phyloP scores from a whole-genome alignment of 768 basidiomycete genomes.

The Lactarius pseudohatsudake region DNA sequence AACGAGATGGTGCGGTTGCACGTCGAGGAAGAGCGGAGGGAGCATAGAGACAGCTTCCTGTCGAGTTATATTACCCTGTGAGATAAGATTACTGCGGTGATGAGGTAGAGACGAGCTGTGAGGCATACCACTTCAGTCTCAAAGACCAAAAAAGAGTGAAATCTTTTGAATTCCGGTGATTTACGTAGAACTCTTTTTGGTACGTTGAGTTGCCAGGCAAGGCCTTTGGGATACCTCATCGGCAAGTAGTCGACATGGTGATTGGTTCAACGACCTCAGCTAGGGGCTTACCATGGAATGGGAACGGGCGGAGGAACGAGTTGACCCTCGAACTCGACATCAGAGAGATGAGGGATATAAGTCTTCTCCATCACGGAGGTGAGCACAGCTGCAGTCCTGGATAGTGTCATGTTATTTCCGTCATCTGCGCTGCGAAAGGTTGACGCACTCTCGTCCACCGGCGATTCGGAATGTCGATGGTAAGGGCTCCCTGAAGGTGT shows the following conservation, averaged over 20 bases:
- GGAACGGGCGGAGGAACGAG: slow-evolving; percentile 75
- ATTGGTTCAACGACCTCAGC: neutral
- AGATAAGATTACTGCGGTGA: neutral
- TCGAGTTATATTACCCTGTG: slow-evolving; percentile 88
- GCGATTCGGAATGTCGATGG: slow-evolving; percentile 95
- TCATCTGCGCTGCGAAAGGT: slow-evolving; percentile 28
- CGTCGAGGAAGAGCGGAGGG: slow-evolving; percentile 92
- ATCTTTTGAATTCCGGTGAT: slow-evolving; percentile 86
- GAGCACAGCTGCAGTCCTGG: slow-evolving; percentile 66
- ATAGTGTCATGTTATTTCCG: slow-evolving; percentile 4
- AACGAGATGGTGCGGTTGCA: slow-evolving; percentile 91
- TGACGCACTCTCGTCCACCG: slow-evolving; percentile 76
- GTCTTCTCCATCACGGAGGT: slow-evolving; percentile 74
- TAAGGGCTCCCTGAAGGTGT: slow-evolving; percentile 63
- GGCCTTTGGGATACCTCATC: slow-evolving; percentile 86
- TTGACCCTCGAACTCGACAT: slow-evolving; percentile 75
- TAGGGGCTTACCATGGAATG: slow-evolving; percentile 68
- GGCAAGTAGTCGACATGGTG: slow-evolving; percentile 13
- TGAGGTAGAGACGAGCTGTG: neutral
- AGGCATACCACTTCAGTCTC: slow-evolving; percentile 91
- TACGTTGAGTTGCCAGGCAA: slow-evolving; percentile 96
- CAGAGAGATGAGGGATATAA: slow-evolving; percentile 74
- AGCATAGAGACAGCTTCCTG: slow-evolving; percentile 99
- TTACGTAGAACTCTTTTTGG: slow-evolving; percentile 86
- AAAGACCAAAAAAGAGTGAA: slow-evolving; percentile 94